Conservation (phyloP, 177 flowering plant species). For the Telopea speciosissima region DNA sequence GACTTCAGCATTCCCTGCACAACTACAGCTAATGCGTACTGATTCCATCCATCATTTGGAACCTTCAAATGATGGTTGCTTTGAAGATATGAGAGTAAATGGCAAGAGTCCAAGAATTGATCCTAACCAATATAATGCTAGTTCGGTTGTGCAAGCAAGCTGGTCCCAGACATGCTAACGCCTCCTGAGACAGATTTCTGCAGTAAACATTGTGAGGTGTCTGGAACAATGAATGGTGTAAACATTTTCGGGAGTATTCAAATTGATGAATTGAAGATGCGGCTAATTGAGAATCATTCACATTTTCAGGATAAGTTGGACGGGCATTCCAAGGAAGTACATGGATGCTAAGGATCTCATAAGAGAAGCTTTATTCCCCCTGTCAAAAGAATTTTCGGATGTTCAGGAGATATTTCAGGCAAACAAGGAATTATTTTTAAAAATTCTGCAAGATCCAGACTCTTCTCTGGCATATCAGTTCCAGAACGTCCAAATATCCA, state of each 20-base stretch:
- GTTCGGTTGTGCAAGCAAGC: conserved; percentile 8
- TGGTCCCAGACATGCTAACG: conserved; percentile 9
- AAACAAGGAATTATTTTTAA: conserved; percentile 39
- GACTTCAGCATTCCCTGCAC: conserved; percentile 20
- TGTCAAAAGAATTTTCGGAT: conserved; percentile 43
- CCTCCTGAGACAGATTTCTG: conserved; percentile 9
- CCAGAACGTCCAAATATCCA: conserved; percentile 19
- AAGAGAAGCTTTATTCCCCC: conserved; percentile 24
- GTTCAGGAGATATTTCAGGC: conserved; percentile 38
- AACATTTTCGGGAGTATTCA: conserved; percentile 16
- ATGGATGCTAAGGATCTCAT: conserved; percentile 14
- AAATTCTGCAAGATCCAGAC: conserved; percentile 42
- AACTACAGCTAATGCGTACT: conserved; percentile 20
- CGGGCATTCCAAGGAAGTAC: conserved; percentile 17
- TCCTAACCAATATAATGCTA: conserved; percentile 9
- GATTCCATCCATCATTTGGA: conserved; percentile 29
- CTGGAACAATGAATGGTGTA: conserved; percentile 13
- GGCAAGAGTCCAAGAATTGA: conserved; percentile 9
- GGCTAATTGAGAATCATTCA: conserved; percentile 19
- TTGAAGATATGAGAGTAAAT: conserved; percentile 9
- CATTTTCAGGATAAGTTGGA: conserved; percentile 29
- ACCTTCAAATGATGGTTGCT: conserved; percentile 14
- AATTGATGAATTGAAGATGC: conserved; percentile 21
- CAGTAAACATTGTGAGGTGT: conserved; percentile 18
- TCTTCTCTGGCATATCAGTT: conserved; percentile 34